Conservation (phyloP, 2,329 filamentous ascomycete genomes). For the Ophiocordyceps australis region DNA sequence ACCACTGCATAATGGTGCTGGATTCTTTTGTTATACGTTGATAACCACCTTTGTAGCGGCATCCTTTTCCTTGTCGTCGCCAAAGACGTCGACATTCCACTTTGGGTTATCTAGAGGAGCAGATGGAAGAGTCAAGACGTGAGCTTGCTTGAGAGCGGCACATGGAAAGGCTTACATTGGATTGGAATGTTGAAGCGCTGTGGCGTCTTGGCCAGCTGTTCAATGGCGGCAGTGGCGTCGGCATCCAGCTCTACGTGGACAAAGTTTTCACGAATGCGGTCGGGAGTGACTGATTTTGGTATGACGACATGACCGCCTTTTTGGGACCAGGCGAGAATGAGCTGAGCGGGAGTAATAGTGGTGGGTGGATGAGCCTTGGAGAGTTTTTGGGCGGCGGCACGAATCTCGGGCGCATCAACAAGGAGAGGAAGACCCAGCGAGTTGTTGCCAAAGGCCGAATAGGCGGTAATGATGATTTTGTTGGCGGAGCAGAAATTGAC, state of each 20-base stretch:
- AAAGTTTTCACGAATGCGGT: conserved; percentile 53
- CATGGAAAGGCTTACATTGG: conserved; percentile 15
- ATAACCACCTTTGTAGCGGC: conserved; percentile 27
- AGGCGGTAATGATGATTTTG: conserved; percentile 48
- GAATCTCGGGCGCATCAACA: conserved; percentile 36
- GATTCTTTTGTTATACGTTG: no score
- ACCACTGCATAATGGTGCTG: no score
- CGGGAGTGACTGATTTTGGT: conserved; percentile 53
- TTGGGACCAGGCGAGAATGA: conserved; percentile 39
- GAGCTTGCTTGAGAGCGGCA: background rate
- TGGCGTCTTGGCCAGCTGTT: conserved; percentile 37
- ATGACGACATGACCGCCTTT: conserved; percentile 50
- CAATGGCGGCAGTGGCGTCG: conserved; percentile 39
- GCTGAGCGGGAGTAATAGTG: conserved; percentile 22
- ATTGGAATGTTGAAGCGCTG: conserved; percentile 25
- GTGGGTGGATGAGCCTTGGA: conserved; percentile 13
- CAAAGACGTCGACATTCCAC: conserved; percentile 39
- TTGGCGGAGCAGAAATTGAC: conserved; percentile 42
- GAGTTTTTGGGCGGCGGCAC: conserved; percentile 32
- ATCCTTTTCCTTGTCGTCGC: conserved; percentile 30
- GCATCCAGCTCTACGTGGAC: conserved; percentile 43
- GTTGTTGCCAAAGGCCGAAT: conserved; percentile 38
- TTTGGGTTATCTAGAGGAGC: conserved; percentile 22
- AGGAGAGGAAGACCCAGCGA: conserved; percentile 26
- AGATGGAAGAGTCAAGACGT: background rate